Percentiles rank a stretch among this genome's conserved stretches.
Evolutionary conservation across 2,329 filamentous ascomycete genomes (phyloP).

Genomic region (Venturiaceae sp.): DNA sequence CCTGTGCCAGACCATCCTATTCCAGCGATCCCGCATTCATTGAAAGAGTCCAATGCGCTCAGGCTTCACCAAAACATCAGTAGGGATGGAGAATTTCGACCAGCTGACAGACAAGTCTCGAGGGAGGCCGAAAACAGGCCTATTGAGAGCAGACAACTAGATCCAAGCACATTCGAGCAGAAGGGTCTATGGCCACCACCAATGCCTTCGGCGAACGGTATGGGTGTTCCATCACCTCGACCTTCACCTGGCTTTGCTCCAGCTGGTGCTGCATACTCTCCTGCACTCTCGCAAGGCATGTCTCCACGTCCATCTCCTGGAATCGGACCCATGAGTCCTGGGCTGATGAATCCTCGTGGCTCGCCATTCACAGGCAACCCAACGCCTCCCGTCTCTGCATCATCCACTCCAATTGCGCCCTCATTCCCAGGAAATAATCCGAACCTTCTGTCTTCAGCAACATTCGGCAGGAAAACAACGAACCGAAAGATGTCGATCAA

Average conservation of each 20-base stretch:
- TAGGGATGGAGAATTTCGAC: background rate
- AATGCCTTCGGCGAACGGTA: background rate
- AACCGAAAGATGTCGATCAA: constrained; percentile 47
- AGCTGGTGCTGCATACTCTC: background rate
- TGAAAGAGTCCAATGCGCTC: background rate
- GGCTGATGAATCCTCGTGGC: background rate
- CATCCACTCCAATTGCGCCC: constrained; percentile 25
- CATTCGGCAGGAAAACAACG: constrained; percentile 13
- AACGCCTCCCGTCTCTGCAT: constrained; percentile 42
- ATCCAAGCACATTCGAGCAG: background rate
- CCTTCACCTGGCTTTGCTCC: constrained; percentile 6
- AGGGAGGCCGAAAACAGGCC: background rate
- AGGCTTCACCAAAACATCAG: background rate
- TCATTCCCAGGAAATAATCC: constrained; percentile 5
- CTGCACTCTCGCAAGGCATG: constrained; percentile 1
- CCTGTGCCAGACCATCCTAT: background rate
- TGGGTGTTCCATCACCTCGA: constrained; percentile 7
- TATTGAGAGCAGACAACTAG: background rate
- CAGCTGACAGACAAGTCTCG: background rate
- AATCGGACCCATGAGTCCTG: background rate
- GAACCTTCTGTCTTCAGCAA: background rate
- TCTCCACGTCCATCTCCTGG: constrained; percentile 6
- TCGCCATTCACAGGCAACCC: constrained; percentile 36
- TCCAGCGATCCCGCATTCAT: background rate
- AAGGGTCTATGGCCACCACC: constrained; percentile 8